A percentile compares a stretch with the other conserved stretches of the same genome.
phyloP scores from a whole-genome alignment of 2,329 filamentous ascomycete genomes.

The Epichloe gansuensis region DNA sequence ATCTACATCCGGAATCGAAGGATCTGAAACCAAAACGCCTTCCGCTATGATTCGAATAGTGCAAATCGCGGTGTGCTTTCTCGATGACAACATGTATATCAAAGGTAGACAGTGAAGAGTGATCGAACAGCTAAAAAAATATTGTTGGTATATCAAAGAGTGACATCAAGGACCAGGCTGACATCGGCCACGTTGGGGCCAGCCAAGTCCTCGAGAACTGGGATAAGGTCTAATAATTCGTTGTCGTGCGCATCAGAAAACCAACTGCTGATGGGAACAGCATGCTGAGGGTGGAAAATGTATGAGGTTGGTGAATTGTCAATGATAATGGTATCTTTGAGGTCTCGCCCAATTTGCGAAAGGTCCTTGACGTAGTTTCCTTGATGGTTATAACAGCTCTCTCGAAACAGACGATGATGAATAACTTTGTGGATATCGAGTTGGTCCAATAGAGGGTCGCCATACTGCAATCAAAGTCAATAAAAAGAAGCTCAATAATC shows the following conservation, averaged over 20 bases:
- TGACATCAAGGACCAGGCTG: constrained; percentile 92
- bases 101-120: constrained; percentile 19
- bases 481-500: constrained; percentile 6
- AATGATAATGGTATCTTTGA: constrained; percentile 97
- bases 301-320: constrained; percentile 99
- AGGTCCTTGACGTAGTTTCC: constrained; percentile 99
- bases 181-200: constrained; percentile 83
- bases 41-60: constrained; percentile 37
- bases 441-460: constrained; percentile 89
- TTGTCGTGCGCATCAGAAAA: constrained; percentile 99
- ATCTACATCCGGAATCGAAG: constrained; percentile 37
- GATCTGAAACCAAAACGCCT: constrained; percentile 41
- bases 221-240: constrained; percentile 91
- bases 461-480: constrained; percentile 49
- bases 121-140: constrained; percentile 14
- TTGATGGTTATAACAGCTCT: constrained; percentile 98
- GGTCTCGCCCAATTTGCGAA: constrained; percentile 87
- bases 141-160: constrained; percentile 39
- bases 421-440: constrained; percentile 95
- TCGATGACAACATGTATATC: constrained; percentile 16
- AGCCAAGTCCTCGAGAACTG: constrained; percentile 93
- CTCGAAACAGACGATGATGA: constrained; percentile 89
- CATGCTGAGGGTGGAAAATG: constrained; percentile 98
- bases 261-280: constrained; percentile 98
- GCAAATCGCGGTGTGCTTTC: constrained; percentile 22